Percentiles rank a stretch among this genome's conserved stretches.
Conservation (phyloP, 257 asterid species). For the Leptodermis oblonga region DNA sequence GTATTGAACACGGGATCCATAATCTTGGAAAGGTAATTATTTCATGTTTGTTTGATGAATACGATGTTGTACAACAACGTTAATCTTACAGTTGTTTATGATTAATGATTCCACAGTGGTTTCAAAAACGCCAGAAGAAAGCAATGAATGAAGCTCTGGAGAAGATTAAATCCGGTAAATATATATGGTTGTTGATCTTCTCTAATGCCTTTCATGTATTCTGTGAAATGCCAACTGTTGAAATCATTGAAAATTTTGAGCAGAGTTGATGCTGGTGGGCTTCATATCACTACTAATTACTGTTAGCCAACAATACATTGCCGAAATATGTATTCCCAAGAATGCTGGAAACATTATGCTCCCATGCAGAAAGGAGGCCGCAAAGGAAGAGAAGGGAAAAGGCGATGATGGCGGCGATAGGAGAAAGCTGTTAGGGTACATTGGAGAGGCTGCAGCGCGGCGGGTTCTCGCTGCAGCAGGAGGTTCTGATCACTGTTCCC, state of each 20-base stretch:
- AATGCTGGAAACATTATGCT: slow-evolving; percentile 49
- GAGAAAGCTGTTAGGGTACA: slow-evolving; percentile 12
- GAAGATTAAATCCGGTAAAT: slow-evolving; percentile 60
- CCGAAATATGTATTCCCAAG: slow-evolving; percentile 50
- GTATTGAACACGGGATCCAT: slow-evolving; percentile 65
- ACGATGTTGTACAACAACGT: not conserved
- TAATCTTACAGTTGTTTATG: too few relatives aligned
- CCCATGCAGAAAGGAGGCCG: slow-evolving; percentile 34
- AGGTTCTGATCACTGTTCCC: slow-evolving; percentile 4
- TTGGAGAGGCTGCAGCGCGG: slow-evolving; percentile 9
- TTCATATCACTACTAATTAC: slow-evolving; percentile 64
- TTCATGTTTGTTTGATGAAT: not conserved
- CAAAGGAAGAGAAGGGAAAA: not conserved
- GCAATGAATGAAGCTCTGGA: slow-evolving; percentile 68
- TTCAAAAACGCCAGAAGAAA: slow-evolving; percentile 49
- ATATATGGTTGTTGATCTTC: not conserved
- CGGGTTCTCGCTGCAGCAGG: slow-evolving; percentile 19
- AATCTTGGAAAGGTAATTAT: slow-evolving; percentile 49
- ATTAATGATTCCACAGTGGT: slow-evolving; percentile 58
- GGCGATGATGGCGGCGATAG: not conserved
- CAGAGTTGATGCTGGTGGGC: slow-evolving; percentile 66
- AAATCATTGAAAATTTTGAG: not conserved
- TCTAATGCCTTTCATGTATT: not conserved
- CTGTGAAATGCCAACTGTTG: not conserved
- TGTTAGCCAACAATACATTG: slow-evolving; percentile 39